Percentiles rank a stretch among this genome's conserved stretches.
Evolutionary conservation across 2,329 filamentous ascomycete genomes (phyloP).

Genomic region (Exophiala aquamarina): DNA sequence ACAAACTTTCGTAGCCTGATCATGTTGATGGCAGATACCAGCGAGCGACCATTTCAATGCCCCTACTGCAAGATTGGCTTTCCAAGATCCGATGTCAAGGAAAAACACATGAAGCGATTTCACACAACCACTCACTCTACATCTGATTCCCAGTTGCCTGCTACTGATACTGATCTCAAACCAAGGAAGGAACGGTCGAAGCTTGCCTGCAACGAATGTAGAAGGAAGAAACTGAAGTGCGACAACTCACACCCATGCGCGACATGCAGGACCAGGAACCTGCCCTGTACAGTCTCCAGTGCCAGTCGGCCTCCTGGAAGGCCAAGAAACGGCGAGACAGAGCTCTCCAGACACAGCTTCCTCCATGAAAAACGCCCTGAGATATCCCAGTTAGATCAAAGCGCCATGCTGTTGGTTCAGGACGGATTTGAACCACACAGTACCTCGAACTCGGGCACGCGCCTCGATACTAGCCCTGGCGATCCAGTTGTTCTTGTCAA

Average conservation of each 20-base stretch:
- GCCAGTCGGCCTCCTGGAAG: background rate
- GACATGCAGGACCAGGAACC: background rate
- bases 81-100: background rate
- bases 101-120: background rate
- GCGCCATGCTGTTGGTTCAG: too few species aligned
- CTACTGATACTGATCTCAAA: background rate
- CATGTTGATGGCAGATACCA: background rate
- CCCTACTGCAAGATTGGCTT: background rate
- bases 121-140: background rate
- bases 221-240: background rate
- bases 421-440: too few species aligned
- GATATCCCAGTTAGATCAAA: too few species aligned
- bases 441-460: too few species aligned
- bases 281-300: background rate
- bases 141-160: too few species aligned
- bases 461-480: too few species aligned
- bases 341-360: too few species aligned
- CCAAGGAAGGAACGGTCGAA: background rate
- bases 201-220: background rate
- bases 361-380: too few species aligned
- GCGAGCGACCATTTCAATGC: background rate
- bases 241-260: background rate
- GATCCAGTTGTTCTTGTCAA: too few species aligned
- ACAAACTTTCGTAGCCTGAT: background rate
- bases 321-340: background rate